These are phyloP conservation scores for Rhizopus stolonifer DNA, from an alignment of 371 early-diverging fungal genomes.

Conservation along the genomic window DNA sequence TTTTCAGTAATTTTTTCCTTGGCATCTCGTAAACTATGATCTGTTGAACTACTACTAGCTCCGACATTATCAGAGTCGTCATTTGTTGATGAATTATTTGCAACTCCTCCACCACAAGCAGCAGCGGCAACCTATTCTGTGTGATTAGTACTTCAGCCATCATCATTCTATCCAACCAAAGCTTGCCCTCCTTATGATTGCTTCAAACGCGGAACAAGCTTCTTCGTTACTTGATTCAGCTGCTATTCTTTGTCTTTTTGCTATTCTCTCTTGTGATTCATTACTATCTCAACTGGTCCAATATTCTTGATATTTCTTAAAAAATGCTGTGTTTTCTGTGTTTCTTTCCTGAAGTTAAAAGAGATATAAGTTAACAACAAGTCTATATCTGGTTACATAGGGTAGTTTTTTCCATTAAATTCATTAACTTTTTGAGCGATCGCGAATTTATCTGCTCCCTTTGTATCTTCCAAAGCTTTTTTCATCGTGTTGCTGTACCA, in stretches of 20 bases:
- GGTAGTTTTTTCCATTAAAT: conserved; percentile 15
- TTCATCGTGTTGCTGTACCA: conserved; percentile 10
- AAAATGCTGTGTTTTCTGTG: conserved; percentile 8
- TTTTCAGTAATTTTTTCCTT: conserved; percentile 15
- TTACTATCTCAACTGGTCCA: conserved; percentile 9
- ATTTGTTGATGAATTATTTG: conserved; percentile 8
- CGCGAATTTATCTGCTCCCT: conserved; percentile 5
- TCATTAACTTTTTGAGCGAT: conserved; percentile 9
- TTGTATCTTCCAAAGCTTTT: conserved; percentile 7
- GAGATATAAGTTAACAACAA: conserved; percentile 9
- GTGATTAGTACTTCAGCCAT: conserved; percentile 13
- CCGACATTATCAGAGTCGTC: conserved; percentile 12
- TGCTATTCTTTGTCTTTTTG: conserved; percentile 17
- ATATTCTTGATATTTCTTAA: conserved; percentile 12
- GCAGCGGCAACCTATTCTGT: conserved; percentile 14
- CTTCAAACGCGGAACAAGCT: conserved; percentile 16
- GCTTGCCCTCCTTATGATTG: conserved; percentile 13
- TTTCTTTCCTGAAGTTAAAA: conserved; percentile 16
- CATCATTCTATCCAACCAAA: conserved; percentile 16
- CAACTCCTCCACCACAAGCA: neutral
- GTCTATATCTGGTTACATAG: conserved; percentile 8
- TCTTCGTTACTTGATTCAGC: conserved; percentile 15
- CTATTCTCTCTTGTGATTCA: conserved; percentile 13
- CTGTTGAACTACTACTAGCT: conserved; percentile 9
- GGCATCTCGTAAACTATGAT: conserved; percentile 13